These are phyloP conservation scores for Tylopilus sp. DNA, from an alignment of 1,284 basidiomycete species.

Conservation along the genomic window DNA sequence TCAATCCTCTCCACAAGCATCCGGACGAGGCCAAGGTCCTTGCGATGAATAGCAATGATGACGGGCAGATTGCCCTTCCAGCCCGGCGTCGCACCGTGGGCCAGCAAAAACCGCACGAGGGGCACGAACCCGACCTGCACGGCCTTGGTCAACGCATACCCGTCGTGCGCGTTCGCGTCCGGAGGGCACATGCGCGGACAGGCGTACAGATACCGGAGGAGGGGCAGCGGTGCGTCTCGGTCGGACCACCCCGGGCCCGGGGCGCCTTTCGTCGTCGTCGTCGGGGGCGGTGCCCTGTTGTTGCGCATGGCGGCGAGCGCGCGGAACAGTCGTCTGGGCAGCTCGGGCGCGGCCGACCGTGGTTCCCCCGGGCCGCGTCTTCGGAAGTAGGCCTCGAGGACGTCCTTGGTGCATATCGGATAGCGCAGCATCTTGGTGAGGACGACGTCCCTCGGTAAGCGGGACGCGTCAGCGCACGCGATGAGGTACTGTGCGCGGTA, in stretches of 20 bases:
- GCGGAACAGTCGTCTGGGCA: slow-evolving; percentile 64
- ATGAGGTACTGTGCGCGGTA: slow-evolving; percentile 62
- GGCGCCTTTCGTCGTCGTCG: slow-evolving; percentile 22
- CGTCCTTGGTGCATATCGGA: slow-evolving; percentile 56
- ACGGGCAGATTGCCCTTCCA: slow-evolving; percentile 61
- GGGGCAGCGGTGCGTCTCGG: slow-evolving; percentile 54
- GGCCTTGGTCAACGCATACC: slow-evolving; percentile 76
- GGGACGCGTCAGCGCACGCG: slow-evolving; percentile 31
- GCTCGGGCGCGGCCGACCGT: slow-evolving; percentile 33
- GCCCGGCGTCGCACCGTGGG: slow-evolving; percentile 66
- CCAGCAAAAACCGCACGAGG: slow-evolving; percentile 66
- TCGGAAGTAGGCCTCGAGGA: slow-evolving; percentile 50
- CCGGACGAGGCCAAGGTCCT: slow-evolving; percentile 64
- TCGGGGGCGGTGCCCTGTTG: no score
- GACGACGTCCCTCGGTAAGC: slow-evolving; percentile 17
- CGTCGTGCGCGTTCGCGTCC: slow-evolving; percentile 60
- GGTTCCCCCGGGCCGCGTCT: slow-evolving; percentile 2
- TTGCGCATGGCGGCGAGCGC: slow-evolving; percentile 35
- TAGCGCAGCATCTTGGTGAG: slow-evolving; percentile 57
- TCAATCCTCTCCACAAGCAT: slow-evolving; percentile 65
- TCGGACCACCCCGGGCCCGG: slow-evolving; percentile 35
- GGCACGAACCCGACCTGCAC: slow-evolving; percentile 61
- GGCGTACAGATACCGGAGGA: slow-evolving; percentile 53
- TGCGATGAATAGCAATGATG: slow-evolving; percentile 69
- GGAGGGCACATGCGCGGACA: slow-evolving; percentile 40